Base-by-base conservation (phyloP, 257 asterid species). In the Nicotiana otophora region DNA sequence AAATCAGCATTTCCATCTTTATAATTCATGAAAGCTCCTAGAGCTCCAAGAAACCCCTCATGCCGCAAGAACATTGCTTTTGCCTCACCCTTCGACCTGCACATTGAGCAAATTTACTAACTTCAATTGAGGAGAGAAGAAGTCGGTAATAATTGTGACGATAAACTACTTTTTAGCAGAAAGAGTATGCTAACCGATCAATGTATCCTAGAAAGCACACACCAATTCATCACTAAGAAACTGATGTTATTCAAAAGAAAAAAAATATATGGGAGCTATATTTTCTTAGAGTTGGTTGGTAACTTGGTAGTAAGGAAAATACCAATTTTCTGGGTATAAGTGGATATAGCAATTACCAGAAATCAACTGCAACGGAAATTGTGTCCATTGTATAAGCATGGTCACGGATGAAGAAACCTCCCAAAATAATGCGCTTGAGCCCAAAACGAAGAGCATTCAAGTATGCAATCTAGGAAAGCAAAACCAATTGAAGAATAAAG, bases 311-410 rank as follows among this genome's bases (percentile, higher is more conserved):
- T 26, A 26, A 15, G 28, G 42, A 48, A 48, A 16, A 51, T 48
- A 51, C 23, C 36, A 75, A 51, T 51, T 28, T 26, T 75, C 63
- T 28, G 46, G 20, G 17, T 4, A 8, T 28, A 75, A 17, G 80
- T 51, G 80, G 80, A 75, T 15, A 28, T 8, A 75, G 26, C 68
- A 20, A 53, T 57, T 91, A 96, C 99, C 99, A 96, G 94, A 88
- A 96, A 84, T 96, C 36, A 81, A 96, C 99, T 74, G 93, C 99
- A 26, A 91, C 98, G 4, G 99, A 94, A 30, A 94, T 90, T 20
- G 99, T 96, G 90, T 96, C 99, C 98, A 96, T 96, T 33, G 98
- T 96, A 60, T 96, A 93, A 5, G 90, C 94, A 85, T 96, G 99
- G 17, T 91, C 97, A 2, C 98, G 91, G 34, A 94, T 94, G 88